Evolutionary conservation across 2,329 filamentous ascomycete genomes (phyloP).

Genomic region (Paraphoma sp.): DNA sequence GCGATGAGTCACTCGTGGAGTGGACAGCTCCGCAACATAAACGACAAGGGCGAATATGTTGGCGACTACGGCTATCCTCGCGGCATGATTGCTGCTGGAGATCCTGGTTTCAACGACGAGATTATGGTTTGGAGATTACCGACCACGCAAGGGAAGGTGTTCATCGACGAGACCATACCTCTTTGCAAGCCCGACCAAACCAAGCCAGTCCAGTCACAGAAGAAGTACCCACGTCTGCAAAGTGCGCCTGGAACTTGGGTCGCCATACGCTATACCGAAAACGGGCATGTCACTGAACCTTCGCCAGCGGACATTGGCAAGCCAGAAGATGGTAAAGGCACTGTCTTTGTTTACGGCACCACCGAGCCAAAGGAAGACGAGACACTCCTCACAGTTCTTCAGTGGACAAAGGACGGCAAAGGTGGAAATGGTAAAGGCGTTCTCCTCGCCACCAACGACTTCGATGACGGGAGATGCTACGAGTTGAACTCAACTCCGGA

Average conservation of each 20-base stretch:
- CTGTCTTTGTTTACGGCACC: slow-evolving; percentile 59
- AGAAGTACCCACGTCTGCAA: slow-evolving; percentile 68
- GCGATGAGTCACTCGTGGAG: slow-evolving; percentile 75
- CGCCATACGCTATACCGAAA: slow-evolving; percentile 59
- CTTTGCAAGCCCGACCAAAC: slow-evolving; percentile 72
- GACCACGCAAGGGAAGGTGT: slow-evolving; percentile 50
- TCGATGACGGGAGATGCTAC: slow-evolving; percentile 90
- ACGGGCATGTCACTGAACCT: slow-evolving; percentile 57
- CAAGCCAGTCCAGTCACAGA: slow-evolving; percentile 58
- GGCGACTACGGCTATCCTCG: slow-evolving; percentile 77
- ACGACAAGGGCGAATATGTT: slow-evolving; percentile 74
- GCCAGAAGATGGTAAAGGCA: slow-evolving; percentile 50
- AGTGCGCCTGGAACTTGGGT: slow-evolving; percentile 57
- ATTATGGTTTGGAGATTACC: slow-evolving; percentile 64
- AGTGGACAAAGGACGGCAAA: slow-evolving; percentile 81
- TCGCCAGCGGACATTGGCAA: slow-evolving; percentile 48
- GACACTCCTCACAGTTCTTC: slow-evolving; percentile 69
- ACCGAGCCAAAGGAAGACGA: slow-evolving; percentile 59
- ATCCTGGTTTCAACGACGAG: slow-evolving; percentile 63
- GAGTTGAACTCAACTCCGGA: slow-evolving; percentile 70
- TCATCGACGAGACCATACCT: slow-evolving; percentile 58
- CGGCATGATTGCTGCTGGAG: slow-evolving; percentile 67
- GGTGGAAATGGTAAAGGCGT: slow-evolving; percentile 80
- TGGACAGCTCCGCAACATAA: slow-evolving; percentile 75
- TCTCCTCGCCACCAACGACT: slow-evolving; percentile 79